Evolutionary conservation across 176 grass and related monocot species (phyloP).

Genomic region (Oryza coarctata): DNA sequence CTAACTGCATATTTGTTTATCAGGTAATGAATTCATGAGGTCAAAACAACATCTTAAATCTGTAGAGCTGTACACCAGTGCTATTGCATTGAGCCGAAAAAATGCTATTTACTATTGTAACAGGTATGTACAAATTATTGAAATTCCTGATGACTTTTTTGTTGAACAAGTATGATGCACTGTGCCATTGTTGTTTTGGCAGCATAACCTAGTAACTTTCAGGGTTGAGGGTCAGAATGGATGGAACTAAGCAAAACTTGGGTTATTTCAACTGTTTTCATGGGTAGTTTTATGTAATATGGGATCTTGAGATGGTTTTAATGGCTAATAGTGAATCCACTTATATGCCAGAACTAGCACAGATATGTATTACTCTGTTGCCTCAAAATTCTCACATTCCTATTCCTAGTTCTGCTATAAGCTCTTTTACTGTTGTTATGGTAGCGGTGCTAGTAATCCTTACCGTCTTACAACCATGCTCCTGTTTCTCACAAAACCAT

Average conservation of each 20-base stretch:
- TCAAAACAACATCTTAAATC: constrained; percentile 61
- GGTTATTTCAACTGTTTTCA: background rate
- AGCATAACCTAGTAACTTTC: background rate
- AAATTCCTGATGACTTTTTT: background rate
- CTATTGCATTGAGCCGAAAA: constrained; percentile 62
- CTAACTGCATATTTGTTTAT: constrained; percentile 37
- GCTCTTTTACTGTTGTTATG: background rate
- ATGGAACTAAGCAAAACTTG: constrained; percentile 17
- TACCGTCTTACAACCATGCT: constrained; percentile 10
- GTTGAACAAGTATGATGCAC: background rate
- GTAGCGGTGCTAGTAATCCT: background rate
- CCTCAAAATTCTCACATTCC: background rate
- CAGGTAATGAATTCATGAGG: constrained; percentile 80
- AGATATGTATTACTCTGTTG: background rate
- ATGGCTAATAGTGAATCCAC: background rate
- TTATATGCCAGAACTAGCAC: background rate
- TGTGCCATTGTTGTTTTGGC: background rate
- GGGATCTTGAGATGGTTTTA: constrained; percentile 3
- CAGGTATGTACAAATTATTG: constrained; percentile 39
- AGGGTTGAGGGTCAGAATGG: constrained; percentile 1
- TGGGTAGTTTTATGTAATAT: background rate
- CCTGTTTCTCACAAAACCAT: background rate
- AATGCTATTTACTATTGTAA: constrained; percentile 86
- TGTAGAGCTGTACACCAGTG: constrained; percentile 70
- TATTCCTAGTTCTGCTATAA: constrained; percentile 22